Percentiles rank a stretch among this genome's conserved stretches.
These are phyloP conservation scores for Polygonum aviculare DNA, from an alignment of 148 eudicot species.

Conservation along the genomic window DNA sequence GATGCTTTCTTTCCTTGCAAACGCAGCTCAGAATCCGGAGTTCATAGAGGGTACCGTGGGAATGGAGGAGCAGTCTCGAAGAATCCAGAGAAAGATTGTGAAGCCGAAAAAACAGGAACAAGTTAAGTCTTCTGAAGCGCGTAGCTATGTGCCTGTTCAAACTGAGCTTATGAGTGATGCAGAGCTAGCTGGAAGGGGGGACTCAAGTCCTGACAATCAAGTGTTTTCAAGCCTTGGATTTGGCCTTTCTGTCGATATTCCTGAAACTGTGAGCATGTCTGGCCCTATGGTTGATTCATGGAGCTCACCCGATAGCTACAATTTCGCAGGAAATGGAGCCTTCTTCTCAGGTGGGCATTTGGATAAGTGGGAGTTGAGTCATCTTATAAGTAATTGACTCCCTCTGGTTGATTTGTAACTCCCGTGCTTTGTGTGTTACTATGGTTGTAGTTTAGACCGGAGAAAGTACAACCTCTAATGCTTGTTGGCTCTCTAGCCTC, in stretches of 20 bases:
- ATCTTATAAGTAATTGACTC: background rate
- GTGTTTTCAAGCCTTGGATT: constrained; percentile 14
- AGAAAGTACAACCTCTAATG: no score
- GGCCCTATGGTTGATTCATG: no score
- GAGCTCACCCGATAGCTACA: no score
- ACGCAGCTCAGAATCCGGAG: constrained; percentile 47
- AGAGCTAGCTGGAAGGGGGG: background rate
- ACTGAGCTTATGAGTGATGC: constrained; percentile 3
- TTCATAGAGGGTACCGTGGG: constrained; percentile 43
- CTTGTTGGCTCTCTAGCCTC: no score
- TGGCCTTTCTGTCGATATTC: constrained; percentile 17
- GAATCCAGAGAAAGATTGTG: constrained; percentile 36
- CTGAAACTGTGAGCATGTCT: background rate
- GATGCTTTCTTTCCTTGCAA: constrained; percentile 72
- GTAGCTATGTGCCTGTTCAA: constrained; percentile 14
- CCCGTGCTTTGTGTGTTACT: no score
- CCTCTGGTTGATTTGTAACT: no score
- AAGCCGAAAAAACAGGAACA: constrained; percentile 40
- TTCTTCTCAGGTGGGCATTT: no score
- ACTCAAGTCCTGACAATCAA: constrained; percentile 10
- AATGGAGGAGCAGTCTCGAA: constrained; percentile 40
- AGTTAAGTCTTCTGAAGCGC: constrained; percentile 12
- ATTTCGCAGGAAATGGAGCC: no score
- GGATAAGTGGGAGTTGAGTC: no score
- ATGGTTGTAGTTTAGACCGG: no score